Conservation (phyloP, 345 rosid genomes). For the Salix udensis region DNA sequence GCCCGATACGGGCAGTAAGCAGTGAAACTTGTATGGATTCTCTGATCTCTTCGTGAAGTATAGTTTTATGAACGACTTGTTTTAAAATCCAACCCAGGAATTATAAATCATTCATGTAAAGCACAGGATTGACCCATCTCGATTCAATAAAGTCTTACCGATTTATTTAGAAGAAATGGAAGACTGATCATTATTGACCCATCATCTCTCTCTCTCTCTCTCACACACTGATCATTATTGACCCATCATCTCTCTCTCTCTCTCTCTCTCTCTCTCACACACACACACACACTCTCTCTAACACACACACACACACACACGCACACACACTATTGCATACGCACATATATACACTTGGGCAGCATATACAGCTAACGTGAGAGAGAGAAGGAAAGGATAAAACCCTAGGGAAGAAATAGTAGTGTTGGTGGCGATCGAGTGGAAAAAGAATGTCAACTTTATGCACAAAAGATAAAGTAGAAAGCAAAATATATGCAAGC, state of each 20-base stretch:
- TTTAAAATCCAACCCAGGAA: too few relatives aligned
- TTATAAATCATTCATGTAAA: too few relatives aligned
- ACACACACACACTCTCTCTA: too few relatives aligned
- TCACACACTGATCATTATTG: not conserved
- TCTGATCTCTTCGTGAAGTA: too few relatives aligned
- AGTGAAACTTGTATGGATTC: too few relatives aligned
- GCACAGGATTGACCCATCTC: too few relatives aligned
- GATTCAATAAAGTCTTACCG: not conserved
- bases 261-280: too few relatives aligned
- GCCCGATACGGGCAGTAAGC: too few relatives aligned
- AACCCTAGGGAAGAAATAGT: not conserved
- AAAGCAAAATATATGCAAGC: slow-evolving; percentile 5
- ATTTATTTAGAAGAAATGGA: not conserved
- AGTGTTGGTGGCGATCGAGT: not conserved
- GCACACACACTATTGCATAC: not conserved
- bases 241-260: too few relatives aligned
- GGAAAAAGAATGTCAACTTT: slow-evolving; percentile 36
- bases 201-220: too few relatives aligned
- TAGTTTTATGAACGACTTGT: too few relatives aligned
- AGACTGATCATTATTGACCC: not conserved
- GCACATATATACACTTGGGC: not conserved
- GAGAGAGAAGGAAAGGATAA: slow-evolving; percentile 6
- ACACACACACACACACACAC: too few relatives aligned
- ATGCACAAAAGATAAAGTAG: slow-evolving; percentile 6
- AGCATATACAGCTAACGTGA: not conserved